Evolutionary conservation across 352 stramenopile genomes (phyloP).

Genomic region (Phytophthora citricola): DNA sequence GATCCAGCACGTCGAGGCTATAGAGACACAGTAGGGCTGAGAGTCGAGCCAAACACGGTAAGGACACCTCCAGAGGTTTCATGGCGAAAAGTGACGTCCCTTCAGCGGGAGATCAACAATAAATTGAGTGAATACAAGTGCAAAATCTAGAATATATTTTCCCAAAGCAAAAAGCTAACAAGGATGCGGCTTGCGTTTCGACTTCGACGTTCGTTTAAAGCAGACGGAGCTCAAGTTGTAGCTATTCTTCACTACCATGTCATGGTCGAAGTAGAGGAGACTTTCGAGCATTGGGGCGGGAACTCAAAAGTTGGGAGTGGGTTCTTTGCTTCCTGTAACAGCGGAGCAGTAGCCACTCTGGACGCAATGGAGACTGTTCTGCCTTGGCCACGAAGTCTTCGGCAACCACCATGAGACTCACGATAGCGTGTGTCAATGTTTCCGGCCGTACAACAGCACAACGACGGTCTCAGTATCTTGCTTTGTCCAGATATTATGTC

Average conservation of each 20-base stretch:
- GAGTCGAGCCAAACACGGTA: conserved; percentile 23
- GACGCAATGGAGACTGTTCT: background rate
- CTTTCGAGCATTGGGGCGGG: background rate
- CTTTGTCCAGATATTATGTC: conserved; percentile 3
- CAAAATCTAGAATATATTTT: conserved; percentile 4
- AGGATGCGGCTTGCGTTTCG: background rate
- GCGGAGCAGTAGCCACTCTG: background rate
- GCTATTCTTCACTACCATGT: background rate
- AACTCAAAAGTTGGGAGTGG: background rate
- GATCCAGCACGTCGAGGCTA: conserved; percentile 43
- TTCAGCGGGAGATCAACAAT: background rate
- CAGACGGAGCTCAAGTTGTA: background rate
- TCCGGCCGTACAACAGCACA: conserved; percentile 15
- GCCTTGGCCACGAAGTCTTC: conserved; percentile 1
- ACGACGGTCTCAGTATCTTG: conserved; percentile 16
- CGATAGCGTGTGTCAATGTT: conserved; percentile 9
- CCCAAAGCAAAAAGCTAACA: no score
- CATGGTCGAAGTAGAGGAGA: background rate
- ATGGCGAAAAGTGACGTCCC: background rate
- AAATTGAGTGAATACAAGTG: no score
- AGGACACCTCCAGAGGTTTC: background rate
- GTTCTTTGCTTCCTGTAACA: conserved; percentile 14
- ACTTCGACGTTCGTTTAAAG: background rate
- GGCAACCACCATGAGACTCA: conserved; percentile 1
- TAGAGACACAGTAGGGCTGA: conserved; percentile 34